Evolutionary conservation across 73 alveolate genomes (phyloP).

Genomic region (Stentor roeselii): DNA sequence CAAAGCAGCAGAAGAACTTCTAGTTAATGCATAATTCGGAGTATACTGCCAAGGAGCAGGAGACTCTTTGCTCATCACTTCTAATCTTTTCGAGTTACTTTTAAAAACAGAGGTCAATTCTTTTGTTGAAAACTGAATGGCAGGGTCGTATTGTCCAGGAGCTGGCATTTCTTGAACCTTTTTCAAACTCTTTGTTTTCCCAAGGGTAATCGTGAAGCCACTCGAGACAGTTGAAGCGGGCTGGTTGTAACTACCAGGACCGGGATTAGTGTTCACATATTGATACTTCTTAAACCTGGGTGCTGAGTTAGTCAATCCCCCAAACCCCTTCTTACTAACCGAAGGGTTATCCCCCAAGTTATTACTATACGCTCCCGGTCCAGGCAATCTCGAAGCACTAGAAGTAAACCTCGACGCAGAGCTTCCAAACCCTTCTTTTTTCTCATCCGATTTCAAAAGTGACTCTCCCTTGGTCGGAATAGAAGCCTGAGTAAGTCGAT

Average conservation of each 20-base stretch:
- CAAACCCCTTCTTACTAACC: slow-evolving; percentile 30
- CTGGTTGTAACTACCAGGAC: slow-evolving; percentile 29
- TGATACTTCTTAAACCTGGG: slow-evolving; percentile 23
- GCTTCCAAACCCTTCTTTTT: slow-evolving; percentile 28
- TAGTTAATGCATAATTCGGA: background rate
- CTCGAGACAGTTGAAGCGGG: background rate
- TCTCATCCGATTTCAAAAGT: background rate
- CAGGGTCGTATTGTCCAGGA: slow-evolving; percentile 29
- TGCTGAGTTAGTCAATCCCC: slow-evolving; percentile 20
- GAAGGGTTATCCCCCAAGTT: background rate
- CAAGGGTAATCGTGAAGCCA: background rate
- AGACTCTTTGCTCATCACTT: background rate
- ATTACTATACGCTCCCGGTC: slow-evolving; percentile 17
- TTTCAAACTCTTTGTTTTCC: background rate
- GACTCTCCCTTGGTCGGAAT: slow-evolving; percentile 9
- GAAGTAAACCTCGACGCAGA: background rate
- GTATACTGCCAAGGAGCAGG: slow-evolving; percentile 21
- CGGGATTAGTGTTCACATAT: slow-evolving; percentile 21
- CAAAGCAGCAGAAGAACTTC: slow-evolving; percentile 17
- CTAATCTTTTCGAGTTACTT: slow-evolving; percentile 18
- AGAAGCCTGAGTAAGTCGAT: slow-evolving; percentile 9
- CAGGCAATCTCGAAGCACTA: background rate
- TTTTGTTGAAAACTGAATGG: background rate
- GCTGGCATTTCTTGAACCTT: slow-evolving; percentile 2
- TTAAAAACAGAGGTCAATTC: slow-evolving; percentile 1